Conservation (phyloP, 306 rosid species). For the Geum urbanum region DNA sequence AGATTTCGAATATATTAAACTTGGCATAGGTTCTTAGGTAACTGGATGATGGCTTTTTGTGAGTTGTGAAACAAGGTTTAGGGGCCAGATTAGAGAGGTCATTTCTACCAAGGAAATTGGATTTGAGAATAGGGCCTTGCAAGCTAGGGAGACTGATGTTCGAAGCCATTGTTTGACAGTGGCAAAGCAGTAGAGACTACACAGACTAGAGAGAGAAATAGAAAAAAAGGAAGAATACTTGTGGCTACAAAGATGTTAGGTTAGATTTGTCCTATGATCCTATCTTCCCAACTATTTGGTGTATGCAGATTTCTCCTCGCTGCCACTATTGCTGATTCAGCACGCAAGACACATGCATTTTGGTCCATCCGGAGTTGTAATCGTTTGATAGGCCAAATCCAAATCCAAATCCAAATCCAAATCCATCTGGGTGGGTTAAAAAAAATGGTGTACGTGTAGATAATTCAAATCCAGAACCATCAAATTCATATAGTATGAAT, state of each 20-base stretch:
- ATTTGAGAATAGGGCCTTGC: conserved; percentile 38
- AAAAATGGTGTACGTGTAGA: too few species aligned
- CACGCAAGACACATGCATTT: neutral
- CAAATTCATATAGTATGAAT: too few species aligned
- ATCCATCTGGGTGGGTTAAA: neutral
- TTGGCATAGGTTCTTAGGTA: conserved; percentile 41
- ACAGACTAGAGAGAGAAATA: neutral
- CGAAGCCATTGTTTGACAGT: conserved; percentile 43
- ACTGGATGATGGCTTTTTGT: conserved; percentile 20
- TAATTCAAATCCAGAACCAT: neutral
- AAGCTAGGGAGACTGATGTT: conserved; percentile 41
- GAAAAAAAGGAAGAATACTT: neutral
- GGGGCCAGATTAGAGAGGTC: conserved; percentile 30
- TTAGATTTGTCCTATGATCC: neutral
- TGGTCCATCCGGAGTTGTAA: neutral
- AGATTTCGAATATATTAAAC: conserved; percentile 53
- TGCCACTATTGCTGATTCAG: neutral
- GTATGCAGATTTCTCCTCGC: neutral
- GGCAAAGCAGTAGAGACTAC: neutral
- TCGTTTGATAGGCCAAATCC: neutral
- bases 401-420: neutral
- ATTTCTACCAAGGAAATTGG: conserved; percentile 55
- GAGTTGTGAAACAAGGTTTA: conserved; percentile 28
- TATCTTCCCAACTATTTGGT: conserved; percentile 7
- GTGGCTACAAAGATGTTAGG: neutral